phyloP scores from a whole-genome alignment of 495 filamentous ascomycete species.

The Platismatia glauca region DNA sequence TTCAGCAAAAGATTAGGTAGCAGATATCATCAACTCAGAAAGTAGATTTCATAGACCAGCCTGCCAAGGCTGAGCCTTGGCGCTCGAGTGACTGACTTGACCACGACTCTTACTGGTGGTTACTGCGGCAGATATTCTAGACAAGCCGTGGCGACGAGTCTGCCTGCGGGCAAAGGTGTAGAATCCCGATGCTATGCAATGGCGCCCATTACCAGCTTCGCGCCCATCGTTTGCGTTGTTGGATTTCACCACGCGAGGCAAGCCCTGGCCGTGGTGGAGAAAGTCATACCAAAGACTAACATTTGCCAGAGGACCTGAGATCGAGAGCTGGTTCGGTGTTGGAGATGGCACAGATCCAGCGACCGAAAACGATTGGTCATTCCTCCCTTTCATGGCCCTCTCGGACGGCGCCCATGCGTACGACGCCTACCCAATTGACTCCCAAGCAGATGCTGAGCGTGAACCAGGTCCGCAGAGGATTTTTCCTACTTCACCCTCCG shows the following conservation, averaged over 20 bases:
- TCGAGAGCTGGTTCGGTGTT: conserved; percentile 81
- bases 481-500: conserved; percentile 97
- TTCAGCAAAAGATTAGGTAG: background rate
- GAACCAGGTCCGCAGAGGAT: conserved; percentile 68
- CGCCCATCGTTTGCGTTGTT: conserved; percentile 73
- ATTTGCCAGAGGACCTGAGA: conserved; percentile 70
- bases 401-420: conserved; percentile 93
- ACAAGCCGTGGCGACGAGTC: background rate
- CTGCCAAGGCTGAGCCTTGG: background rate
- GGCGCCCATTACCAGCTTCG: conserved; percentile 12
- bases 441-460: conserved; percentile 17
- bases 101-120: background rate
- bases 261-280: conserved; percentile 22
- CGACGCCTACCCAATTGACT: conserved; percentile 26
- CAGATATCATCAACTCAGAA: background rate
- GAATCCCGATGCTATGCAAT: conserved; percentile 11
- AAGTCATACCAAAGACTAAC: conserved; percentile 1
- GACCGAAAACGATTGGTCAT: conserved; percentile 78
- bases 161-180: background rate
- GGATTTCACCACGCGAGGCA: conserved; percentile 93
- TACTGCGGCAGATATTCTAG: background rate
- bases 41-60: background rate
- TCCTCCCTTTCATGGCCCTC: conserved; percentile 96
- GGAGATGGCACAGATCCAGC: conserved; percentile 73
- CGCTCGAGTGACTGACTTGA: background rate